Base-by-base conservation (phyloP, 2,329 filamentous ascomycete genomes). In the Ophiostoma populinum region DNA sequence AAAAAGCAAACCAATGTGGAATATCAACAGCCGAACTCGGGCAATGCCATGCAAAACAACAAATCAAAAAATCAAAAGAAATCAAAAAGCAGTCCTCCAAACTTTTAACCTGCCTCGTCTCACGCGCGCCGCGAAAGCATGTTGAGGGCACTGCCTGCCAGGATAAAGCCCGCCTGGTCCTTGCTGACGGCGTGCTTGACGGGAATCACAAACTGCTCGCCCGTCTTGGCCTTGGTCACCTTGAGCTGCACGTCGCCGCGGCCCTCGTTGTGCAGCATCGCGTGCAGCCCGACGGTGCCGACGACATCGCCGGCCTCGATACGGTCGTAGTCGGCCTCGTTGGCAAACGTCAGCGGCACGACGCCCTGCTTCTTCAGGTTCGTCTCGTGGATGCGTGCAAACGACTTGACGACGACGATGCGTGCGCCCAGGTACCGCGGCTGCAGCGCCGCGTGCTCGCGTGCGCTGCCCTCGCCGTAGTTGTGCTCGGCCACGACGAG, bases 361-460 rank as follows among this genome's bases (percentile, higher is more conserved):
- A 98, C 80, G 43, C 90, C 90, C 61, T 98, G 90, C 71, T 90
- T 90, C 76, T 90, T 90, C 56, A 92, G 65, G 63, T 90, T 90
- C 55, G 82, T 87, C 67, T 90, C 82, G 66, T 90, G 81, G 51
- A 90, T 90, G 67, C 81, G 77, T 48, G 82, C 82, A 57, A 92
- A 90, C 42, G 70, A 76, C 57, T 76, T 74, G 53, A 71, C 76
- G 50, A 90, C 81, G 56, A 90, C 80, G 46, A 81, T 75, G 47
- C 85, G 67, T 55, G 80, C 81, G 46, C 81, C 81, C 41, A 90
- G 68, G 62, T 85, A 81, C 51, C 82, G 67, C 46, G 82, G 82
- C 63, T 90, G 80, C 40, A 92, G 68, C 49, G 82, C 82, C 47
- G 82, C 82, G 56, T 92, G 82, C 61, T 92, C 82, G 62, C 82